Conservation (phyloP, 2,329 filamentous ascomycete genomes). For the Thielaviopsis musarum region DNA sequence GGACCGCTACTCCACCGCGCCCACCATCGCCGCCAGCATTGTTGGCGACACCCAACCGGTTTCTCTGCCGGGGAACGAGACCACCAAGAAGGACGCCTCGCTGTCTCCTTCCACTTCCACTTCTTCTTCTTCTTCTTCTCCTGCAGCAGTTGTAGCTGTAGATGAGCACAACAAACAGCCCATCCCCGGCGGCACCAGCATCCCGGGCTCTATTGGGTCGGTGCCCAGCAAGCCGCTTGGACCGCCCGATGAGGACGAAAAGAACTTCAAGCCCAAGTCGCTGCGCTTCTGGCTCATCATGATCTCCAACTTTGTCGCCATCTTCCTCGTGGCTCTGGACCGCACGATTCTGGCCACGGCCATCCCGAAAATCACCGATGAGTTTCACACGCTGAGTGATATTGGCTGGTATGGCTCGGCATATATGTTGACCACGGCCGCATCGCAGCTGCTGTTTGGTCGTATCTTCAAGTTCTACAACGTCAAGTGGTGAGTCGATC, state of each 20-base stretch:
- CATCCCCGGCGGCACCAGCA: neutral
- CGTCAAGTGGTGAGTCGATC: conserved; percentile 24
- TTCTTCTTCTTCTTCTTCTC: too few relatives aligned
- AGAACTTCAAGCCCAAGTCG: conserved; percentile 34
- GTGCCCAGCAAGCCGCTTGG: neutral
- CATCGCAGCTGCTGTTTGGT: conserved; percentile 33
- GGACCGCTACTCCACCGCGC: neutral
- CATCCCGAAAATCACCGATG: conserved; percentile 33
- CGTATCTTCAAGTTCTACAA: conserved; percentile 34
- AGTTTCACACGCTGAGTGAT: conserved; percentile 36
- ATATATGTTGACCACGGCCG: conserved; percentile 41
- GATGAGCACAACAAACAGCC: neutral
- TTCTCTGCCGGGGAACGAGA: neutral
- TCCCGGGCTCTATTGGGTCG: neutral
- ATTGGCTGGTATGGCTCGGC: conserved; percentile 45
- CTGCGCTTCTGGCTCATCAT: conserved; percentile 39
- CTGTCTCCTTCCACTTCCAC: too few relatives aligned
- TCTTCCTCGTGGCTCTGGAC: conserved; percentile 42
- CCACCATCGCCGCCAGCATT: neutral
- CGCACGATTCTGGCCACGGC: conserved; percentile 36
- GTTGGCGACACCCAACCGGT: neutral
- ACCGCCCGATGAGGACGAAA: conserved; percentile 17
- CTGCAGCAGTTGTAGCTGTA: too few relatives aligned
- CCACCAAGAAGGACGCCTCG: neutral
- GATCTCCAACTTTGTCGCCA: conserved; percentile 33